Evolutionary conservation across 495 filamentous ascomycete species (phyloP).

Genomic region (Thermochaetoides thermophila): DNA sequence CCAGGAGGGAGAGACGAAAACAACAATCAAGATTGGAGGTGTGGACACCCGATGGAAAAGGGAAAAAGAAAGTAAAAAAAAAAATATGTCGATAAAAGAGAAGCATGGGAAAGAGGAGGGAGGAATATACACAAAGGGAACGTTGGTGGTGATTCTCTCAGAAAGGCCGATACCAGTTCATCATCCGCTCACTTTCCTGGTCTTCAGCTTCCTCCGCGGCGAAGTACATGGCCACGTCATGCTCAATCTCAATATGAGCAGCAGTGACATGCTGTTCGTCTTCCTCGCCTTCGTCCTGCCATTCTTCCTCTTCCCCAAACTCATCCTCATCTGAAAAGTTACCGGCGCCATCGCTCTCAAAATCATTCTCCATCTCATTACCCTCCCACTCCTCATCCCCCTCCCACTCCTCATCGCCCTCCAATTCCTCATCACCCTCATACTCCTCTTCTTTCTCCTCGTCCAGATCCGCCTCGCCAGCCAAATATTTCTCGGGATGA

Average conservation of each 20-base stretch:
- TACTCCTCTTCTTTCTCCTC: not conserved
- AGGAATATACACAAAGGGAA: too few species aligned
- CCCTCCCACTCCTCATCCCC: not conserved
- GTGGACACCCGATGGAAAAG: too few species aligned
- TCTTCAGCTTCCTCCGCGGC: slow-evolving; percentile 5
- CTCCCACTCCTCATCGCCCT: not conserved
- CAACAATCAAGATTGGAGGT: too few species aligned
- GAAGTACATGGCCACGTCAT: not conserved
- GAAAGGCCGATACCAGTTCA: not conserved
- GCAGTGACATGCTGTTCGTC: not conserved
- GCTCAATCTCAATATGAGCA: not conserved
- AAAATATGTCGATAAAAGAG: too few species aligned
- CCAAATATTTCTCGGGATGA: too few species aligned
- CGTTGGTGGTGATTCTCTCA: too few species aligned
- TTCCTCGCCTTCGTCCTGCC: not conserved
- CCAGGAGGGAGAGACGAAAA: too few species aligned
- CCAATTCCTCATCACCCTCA: not conserved
- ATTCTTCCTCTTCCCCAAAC: not conserved
- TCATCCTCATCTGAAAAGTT: not conserved
- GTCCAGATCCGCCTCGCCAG: too few species aligned
- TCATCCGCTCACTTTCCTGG: slow-evolving; percentile 13
- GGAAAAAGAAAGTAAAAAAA: too few species aligned
- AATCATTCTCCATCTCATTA: not conserved
- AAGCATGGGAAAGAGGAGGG: too few species aligned
- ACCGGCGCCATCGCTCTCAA: not conserved